Base-by-base conservation (phyloP, 2,329 filamentous ascomycete species). In the Diplodia seriata region DNA sequence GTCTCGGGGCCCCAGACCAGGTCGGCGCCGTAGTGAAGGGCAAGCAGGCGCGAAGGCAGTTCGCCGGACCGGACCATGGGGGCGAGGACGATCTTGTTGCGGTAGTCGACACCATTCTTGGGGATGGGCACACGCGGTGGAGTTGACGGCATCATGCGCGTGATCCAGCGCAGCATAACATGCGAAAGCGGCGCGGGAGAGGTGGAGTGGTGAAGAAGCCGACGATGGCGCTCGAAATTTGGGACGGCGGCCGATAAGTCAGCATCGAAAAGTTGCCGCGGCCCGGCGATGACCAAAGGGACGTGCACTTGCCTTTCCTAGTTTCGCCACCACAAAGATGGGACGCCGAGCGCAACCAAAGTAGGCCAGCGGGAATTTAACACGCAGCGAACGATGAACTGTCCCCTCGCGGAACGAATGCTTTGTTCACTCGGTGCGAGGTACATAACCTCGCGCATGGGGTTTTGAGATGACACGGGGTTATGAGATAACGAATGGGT, bases 31-130 rank as follows among this genome's bases (percentile, higher is more conserved):
- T 99, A 98, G 76, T 96, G 91, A 70, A 99, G 87, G 38, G 95
- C 92, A 53, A 97, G 82, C 31, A 99, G 86, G 68, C 95, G 90
- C 49, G 92, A 95, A 3, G 95, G 94, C 69, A 97, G 84, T 83
- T 99, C 95, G 76, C 95, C 95, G n/a, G 93, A 97, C 73, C 95
- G 91, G 68, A 97, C 94, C 95, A 99, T 99, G 50, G 95, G 95
- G 70, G 95, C 95, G 71, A 99, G 90, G 54, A 98, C 95, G 71
- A 98, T 82, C 80, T 96, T 97, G 80, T 91, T 91, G 73, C 94
- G 88, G 81, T 97, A 98, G 83, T 97, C 93, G 75, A 97, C 93
- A 63, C 94, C 94, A 79, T 91, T 91, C 70, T 85, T 86, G 71
- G 94, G 94, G 72, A 97, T 97, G 63, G 93, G 90, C 47, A 97